Percentiles rank a stretch among this genome's conserved stretches.
Conservation (phyloP, 2,329 filamentous ascomycete genomes). For the Tympanopsis confertula region DNA sequence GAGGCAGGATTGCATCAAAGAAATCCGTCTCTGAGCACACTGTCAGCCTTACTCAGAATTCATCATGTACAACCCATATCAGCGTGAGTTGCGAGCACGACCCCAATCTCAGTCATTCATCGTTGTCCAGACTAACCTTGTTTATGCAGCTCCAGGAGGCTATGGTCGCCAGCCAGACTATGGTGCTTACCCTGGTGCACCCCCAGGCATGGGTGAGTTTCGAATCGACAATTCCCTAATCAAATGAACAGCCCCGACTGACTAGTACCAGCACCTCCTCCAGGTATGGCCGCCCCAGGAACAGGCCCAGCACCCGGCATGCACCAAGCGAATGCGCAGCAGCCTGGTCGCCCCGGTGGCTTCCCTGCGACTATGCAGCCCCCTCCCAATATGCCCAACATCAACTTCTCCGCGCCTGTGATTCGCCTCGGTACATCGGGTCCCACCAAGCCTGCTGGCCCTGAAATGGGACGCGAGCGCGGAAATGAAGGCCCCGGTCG, state of each 20-base stretch:
- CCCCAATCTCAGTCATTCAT: not conserved
- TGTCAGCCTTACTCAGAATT: not conserved
- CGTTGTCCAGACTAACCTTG: not conserved
- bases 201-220: constrained; percentile 68
- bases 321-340: constrained; percentile 60
- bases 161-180: constrained; percentile 70
- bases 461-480: constrained; percentile 23
- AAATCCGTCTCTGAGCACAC: too few species aligned
- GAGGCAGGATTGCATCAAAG: too few species aligned
- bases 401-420: constrained; percentile 95
- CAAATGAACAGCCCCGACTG: not conserved
- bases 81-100: too few species aligned
- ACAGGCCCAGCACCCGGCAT: constrained; percentile 69
- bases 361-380: constrained; percentile 78
- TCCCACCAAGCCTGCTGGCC: constrained; percentile 44
- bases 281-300: constrained; percentile 70
- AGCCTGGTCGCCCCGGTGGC: constrained; percentile 68
- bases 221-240: not conserved
- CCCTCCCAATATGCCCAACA: constrained; percentile 84
- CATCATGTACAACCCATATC: constrained; percentile 1
- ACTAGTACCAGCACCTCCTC: constrained; percentile 49
- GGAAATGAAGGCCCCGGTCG: constrained; percentile 27
- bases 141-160: constrained; percentile 16
- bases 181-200: constrained; percentile 56
- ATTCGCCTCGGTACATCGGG: constrained; percentile 71